Base-by-base conservation (phyloP, 805 yeast genomes). In the Clavispora vitiphila region DNA sequence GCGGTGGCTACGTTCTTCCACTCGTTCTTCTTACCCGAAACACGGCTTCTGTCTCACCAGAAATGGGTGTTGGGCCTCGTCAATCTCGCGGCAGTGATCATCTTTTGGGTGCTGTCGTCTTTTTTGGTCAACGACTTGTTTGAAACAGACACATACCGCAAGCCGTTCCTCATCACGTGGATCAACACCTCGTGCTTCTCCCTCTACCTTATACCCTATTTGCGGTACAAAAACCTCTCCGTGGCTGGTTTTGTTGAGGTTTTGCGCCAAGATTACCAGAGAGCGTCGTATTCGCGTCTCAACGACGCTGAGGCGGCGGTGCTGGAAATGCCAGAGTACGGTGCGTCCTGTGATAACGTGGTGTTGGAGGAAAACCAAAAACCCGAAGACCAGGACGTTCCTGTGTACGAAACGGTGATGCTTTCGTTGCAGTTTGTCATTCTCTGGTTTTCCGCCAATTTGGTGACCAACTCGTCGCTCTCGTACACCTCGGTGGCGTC, bases 141-240 rank as follows among this genome's bases (percentile, higher is more conserved):
- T 52, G 88, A 81, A 51, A 73, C 76, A 36, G 77, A 74, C 43
- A 66, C 73, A 21, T 93, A 88, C 61, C 65, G 88, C 37, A 93
- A 93, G 63, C 99, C 99, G 14, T 90, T 88, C 57, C 77, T 90
- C 47, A 86, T 93, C 51, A 93, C 99, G 2, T 93, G 91, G 66
- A 62, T 91, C 52, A 93, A 90, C 65, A 90, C 98, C 0, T 81
- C 88, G 1, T 77, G 93, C 4, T 93, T 93, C 60, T 71, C 79
- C 7, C 69, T 91, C 39, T 93, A 91, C 60, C 66, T 93, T 38
- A 58, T 84, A 34, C 91, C 93, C 1, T 75, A 78, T 46, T 50
- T 69, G 48, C 53, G 50, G 42, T 57, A 58, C 47, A 66, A 65
- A 43, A 43, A 46, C 18, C 35, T 62, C 14, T 43, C 58, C 9